Evolutionary conservation across 768 basidiomycete genomes (phyloP).

Genomic region (Boletellus sp.): DNA sequence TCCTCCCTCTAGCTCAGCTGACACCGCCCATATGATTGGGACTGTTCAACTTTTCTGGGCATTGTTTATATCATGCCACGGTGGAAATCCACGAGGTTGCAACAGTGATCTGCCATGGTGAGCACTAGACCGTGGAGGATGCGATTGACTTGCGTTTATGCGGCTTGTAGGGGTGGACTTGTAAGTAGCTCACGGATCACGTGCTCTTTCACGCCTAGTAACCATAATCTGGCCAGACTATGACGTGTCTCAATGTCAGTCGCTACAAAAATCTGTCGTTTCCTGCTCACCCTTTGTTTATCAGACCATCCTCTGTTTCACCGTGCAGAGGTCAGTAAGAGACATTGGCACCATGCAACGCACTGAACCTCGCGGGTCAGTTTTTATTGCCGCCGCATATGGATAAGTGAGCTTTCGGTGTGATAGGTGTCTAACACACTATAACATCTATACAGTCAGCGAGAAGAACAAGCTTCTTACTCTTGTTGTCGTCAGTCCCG

Average conservation of each 20-base stretch:
- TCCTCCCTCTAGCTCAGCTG: background rate
- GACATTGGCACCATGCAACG: background rate
- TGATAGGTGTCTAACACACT: background rate
- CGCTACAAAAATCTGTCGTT: background rate
- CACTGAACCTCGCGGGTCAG: background rate
- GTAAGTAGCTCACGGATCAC: background rate
- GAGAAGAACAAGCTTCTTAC: constrained; percentile 8
- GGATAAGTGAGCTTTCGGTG: constrained; percentile 6
- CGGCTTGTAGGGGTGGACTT: constrained; percentile 6
- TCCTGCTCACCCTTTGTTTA: background rate
- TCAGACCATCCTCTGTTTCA: background rate
- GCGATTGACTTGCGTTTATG: background rate
- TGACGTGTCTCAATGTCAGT: constrained; percentile 4
- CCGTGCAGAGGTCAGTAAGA: constrained; percentile 9
- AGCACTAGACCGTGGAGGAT: background rate
- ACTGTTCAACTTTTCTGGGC: constrained; percentile 4
- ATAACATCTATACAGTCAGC: constrained; percentile 7
- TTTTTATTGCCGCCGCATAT: constrained; percentile 13
- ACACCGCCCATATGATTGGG: constrained; percentile 6
- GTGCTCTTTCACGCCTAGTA: background rate
- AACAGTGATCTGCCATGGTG: constrained; percentile 3
- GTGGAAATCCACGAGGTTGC: background rate
- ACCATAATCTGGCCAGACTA: background rate
- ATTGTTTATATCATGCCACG: constrained; percentile 6
- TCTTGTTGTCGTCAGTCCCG: constrained; percentile 4